phyloP scores from a whole-genome alignment of 129 eudicot species.

The Tagetes erecta region DNA sequence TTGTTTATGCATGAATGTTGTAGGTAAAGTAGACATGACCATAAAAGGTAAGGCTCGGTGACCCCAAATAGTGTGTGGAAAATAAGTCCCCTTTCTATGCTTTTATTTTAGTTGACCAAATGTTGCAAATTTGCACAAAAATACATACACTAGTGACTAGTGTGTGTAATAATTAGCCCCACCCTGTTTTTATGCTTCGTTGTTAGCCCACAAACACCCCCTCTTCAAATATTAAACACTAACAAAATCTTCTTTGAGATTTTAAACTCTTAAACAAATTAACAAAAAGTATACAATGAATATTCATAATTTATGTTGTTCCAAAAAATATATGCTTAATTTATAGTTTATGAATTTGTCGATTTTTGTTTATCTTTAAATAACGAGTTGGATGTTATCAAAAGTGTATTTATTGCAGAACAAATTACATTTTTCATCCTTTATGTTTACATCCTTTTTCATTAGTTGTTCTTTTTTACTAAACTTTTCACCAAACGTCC shows the following conservation, averaged over 20 bases:
- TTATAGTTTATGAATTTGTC: too few relatives aligned
- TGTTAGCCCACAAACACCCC: conserved; percentile 19
- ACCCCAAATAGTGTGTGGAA: conserved; percentile 28
- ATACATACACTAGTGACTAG: conserved; percentile 25
- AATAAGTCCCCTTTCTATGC: conserved; percentile 25
- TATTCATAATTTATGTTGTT: too few relatives aligned
- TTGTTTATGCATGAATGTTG: conserved; percentile 25
- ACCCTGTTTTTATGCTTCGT: conserved; percentile 22
- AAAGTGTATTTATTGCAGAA: too few relatives aligned
- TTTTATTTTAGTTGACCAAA: conserved; percentile 32
- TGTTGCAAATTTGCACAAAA: conserved; percentile 31
- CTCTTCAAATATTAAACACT: background rate
- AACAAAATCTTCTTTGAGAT: background rate
- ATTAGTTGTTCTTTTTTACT: too few relatives aligned
- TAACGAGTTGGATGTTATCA: too few relatives aligned
- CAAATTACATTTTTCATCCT: too few relatives aligned
- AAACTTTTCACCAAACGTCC: too few relatives aligned
- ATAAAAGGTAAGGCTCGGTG: conserved; percentile 26
- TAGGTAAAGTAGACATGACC: conserved; percentile 27
- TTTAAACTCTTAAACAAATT: background rate
- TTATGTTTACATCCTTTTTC: too few relatives aligned
- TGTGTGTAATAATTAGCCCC: conserved; percentile 37
- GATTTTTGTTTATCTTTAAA: too few relatives aligned
- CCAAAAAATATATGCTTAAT: too few relatives aligned
- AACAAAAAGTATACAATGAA: too few relatives aligned